Base-by-base conservation (phyloP, 345 rosid genomes). In the Linum lewisii region DNA sequence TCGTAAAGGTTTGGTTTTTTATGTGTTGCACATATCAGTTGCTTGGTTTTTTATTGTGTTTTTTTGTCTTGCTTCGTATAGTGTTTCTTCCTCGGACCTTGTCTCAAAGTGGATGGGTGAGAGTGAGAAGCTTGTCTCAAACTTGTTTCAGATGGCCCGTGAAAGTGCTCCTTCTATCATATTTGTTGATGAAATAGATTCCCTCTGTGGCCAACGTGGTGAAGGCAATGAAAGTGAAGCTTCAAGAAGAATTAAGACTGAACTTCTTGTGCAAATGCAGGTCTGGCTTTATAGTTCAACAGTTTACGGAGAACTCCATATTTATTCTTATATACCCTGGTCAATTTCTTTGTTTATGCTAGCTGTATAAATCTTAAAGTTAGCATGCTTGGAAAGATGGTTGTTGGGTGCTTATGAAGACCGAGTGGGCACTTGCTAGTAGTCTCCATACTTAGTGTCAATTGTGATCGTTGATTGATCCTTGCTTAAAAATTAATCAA, bases 51-150 rank as follows among this genome's bases (percentile, higher is more conserved):
- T 32, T 51, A 26, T 15, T 13, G 26, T 44, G 15, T 36, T 7
- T 45, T n/a, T 69, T 59, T 60, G 57, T 60, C 67, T 58, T 64
- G 60, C 21, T 59, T 22, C 34, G 45, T 20, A 50, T 61, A 90
- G 97, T 69, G 81, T 90, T 61, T 90, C 97, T 70, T 90, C 97
- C 10, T 90, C 96, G 26, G 97, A 90, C 77, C 82, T 87, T 65
- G 96, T 90, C 56, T 90, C 97, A 44, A 90, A 90, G 76, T 90
- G 97, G 97, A 90, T 90, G 97, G 97, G 96, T 59, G 97, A 90
- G 75, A 90, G 97, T 72, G 97, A 90, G 68, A 90, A 90, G 81
- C 79, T 90, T 38, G 97, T 90, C 21, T 79, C 97, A 57, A 90
- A 81, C 71, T 95, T 90, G 70, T 87, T 90, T 58, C 81, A 87